phyloP scores from a whole-genome alignment of 257 asterid genomes.

The Galeopsis tetrahit region DNA sequence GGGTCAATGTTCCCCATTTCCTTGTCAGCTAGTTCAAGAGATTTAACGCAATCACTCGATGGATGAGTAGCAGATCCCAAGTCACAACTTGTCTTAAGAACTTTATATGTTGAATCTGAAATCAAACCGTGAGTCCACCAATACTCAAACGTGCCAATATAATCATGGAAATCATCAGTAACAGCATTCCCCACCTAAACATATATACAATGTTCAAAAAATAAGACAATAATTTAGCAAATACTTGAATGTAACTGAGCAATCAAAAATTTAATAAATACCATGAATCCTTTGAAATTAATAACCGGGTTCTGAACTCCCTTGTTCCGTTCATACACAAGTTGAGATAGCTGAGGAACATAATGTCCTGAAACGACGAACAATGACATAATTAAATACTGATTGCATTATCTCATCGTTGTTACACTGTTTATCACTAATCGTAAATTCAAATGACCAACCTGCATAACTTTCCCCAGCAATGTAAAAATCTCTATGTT shows the following conservation, averaged over 20 bases:
- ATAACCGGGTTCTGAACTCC: slow-evolving; percentile 76
- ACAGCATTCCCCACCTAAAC: slow-evolving; percentile 97
- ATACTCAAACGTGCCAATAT: slow-evolving; percentile 90
- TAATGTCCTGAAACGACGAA: slow-evolving; percentile 72
- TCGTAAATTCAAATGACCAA: slow-evolving; percentile 23
- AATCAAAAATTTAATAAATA: slow-evolving; percentile 35
- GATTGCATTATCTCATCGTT: slow-evolving; percentile 15
- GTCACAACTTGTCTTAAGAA: slow-evolving; percentile 60
- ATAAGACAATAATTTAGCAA: slow-evolving; percentile 25
- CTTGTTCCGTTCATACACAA: slow-evolving; percentile 66
- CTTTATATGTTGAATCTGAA: slow-evolving; percentile 86
- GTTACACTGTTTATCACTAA: neutral
- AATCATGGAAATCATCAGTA: slow-evolving; percentile 86
- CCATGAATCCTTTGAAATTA: slow-evolving; percentile 95
- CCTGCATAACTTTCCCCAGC: slow-evolving; percentile 99
- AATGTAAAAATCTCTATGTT: slow-evolving; percentile 83
- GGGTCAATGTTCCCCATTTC: slow-evolving; percentile 92
- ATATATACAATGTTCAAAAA: slow-evolving; percentile 19
- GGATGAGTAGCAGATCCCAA: slow-evolving; percentile 87
- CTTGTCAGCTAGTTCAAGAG: slow-evolving; percentile 57
- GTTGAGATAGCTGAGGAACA: slow-evolving; percentile 91
- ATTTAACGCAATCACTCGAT: slow-evolving; percentile 59
- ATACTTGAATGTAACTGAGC: neutral
- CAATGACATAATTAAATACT: neutral
- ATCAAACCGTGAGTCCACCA: slow-evolving; percentile 99